Evolutionary conservation across 495 filamentous ascomycete genomes (phyloP), one percentile per base, ranked within the genome.

Genomic region (Penicillium canescens): DNA sequence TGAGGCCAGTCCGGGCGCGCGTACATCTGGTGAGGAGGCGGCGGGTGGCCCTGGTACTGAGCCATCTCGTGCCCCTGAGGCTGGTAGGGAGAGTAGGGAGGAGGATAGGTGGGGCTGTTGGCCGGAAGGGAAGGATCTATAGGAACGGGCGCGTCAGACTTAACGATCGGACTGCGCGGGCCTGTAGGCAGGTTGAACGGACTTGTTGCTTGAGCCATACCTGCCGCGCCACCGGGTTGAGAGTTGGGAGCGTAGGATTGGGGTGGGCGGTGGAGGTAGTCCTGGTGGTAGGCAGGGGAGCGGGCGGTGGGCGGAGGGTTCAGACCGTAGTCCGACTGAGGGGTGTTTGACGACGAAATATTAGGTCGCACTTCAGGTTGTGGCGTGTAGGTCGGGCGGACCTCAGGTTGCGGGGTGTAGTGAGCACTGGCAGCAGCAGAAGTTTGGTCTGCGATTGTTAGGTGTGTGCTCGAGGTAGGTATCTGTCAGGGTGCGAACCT

Each of bases 171-270:
- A 65, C 74, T 77, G 73, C 79, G 76, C 77, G 74, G 73, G 75
- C 79, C 79, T 76, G 88, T 82, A 80, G 82, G 80, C 74, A 87
- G 83, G 83, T 81, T 80, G 72, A 88, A 95, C 91, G 90, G 88
- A 96, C 91, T 96, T 87, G 88, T 86, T 87, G 90, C 79, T 88
- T 96, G 90, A 82, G 91, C 89, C 93, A 96, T 96, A 86, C 85
- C 86, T 86, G 86, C 89, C 77, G 86, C 85, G 79, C 79, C 83
- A 73, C 81, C 85, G 70, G 81, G 80, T 65, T 87, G 86, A 66
- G 83, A 86, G 80, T 82, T 85, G 53, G 87, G 78, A 61, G 84
- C 83, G 77, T 90, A 90, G 62, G 83, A 80, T 59, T 86, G 78
- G 18, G 44, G 44, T 50, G 72, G 78, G 57, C 72, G 75, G 72